Conservation (phyloP, 2,329 filamentous ascomycete species). For the Alternaria gansuensis region DNA sequence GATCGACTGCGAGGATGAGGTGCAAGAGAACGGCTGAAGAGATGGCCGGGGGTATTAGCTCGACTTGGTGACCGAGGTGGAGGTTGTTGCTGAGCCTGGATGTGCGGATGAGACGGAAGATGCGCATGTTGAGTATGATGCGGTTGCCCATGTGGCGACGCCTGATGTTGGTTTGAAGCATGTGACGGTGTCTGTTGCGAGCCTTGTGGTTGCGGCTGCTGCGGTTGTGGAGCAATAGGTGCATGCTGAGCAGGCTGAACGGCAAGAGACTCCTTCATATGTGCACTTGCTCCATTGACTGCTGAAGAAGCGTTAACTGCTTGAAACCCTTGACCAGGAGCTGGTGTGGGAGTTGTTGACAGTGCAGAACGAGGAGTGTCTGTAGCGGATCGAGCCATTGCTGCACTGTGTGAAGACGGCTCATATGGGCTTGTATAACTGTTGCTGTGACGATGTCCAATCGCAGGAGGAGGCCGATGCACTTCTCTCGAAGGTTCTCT, state of each 20-base stretch:
- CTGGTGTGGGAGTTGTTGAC: slow-evolving; percentile 19
- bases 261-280: slow-evolving; percentile 33
- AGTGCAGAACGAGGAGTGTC: slow-evolving; percentile 29
- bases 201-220: slow-evolving; percentile 22
- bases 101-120: slow-evolving; percentile 27
- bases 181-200: slow-evolving; percentile 18
- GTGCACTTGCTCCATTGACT: slow-evolving; percentile 29
- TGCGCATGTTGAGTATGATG: slow-evolving; percentile 23
- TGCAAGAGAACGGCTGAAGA: slow-evolving; percentile 35
- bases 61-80: slow-evolving; percentile 34
- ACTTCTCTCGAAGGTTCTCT: slow-evolving; percentile 24
- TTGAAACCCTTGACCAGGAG: slow-evolving; percentile 23
- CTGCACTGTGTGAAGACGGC: slow-evolving; percentile 29
- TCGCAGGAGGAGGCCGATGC: slow-evolving; percentile 23
- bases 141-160: slow-evolving; percentile 14
- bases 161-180: slow-evolving; percentile 19
- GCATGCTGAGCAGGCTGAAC: slow-evolving; percentile 30
- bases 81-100: slow-evolving; percentile 31
- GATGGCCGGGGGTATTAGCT: slow-evolving; percentile 36
- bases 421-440: slow-evolving; percentile 47
- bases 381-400: slow-evolving; percentile 22
- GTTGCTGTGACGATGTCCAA: slow-evolving; percentile 27
- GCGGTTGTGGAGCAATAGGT: slow-evolving; percentile 33
- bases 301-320: slow-evolving; percentile 24
- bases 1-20: slow-evolving; percentile 43